Evolutionary conservation across 2,329 filamentous ascomycete genomes (phyloP).

Genomic region (Malbranchea zuffiana): DNA sequence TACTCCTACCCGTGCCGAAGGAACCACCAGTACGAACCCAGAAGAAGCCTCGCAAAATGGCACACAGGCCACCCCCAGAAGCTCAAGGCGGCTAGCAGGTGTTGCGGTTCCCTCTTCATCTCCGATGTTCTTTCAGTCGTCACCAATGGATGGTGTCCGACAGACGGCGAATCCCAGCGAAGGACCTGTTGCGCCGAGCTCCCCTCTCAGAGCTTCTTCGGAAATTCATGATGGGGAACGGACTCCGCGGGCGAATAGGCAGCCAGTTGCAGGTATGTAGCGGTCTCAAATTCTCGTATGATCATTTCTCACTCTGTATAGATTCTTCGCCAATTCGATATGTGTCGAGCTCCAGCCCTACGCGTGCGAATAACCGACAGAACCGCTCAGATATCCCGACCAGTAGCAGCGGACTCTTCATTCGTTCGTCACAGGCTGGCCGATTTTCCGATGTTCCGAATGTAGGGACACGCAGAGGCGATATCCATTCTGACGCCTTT

Average conservation of each 20-base stretch:
- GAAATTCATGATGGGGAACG: conserved; percentile 32
- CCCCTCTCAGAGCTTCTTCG: conserved; percentile 34
- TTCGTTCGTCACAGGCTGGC: conserved; percentile 51
- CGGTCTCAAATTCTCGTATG: background rate
- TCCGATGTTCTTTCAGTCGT: conserved; percentile 65
- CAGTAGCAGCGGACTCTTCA: conserved; percentile 78
- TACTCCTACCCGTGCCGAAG: conserved; percentile 26
- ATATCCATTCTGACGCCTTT: conserved; percentile 73
- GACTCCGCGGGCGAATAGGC: conserved; percentile 32
- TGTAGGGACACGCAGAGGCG: conserved; percentile 60
- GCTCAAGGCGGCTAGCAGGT: conserved; percentile 32
- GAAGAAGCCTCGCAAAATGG: conserved; percentile 20
- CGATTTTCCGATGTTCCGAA: conserved; percentile 39
- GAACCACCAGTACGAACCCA: conserved; percentile 7
- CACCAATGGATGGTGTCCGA: conserved; percentile 40
- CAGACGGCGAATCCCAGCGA: conserved; percentile 27
- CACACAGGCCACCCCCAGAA: conserved; percentile 37
- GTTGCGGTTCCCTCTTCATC: conserved; percentile 54
- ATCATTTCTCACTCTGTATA: conserved; percentile 29
- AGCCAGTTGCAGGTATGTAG: conserved; percentile 30
- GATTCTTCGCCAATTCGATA: conserved; percentile 91
- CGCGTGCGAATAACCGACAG: conserved; percentile 44
- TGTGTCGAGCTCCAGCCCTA: conserved; percentile 77
- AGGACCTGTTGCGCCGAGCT: conserved; percentile 36
- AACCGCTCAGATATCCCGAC: conserved; percentile 61